phyloP scores from a whole-genome alignment of 805 yeast species.

The Yarrowia sp. region DNA sequence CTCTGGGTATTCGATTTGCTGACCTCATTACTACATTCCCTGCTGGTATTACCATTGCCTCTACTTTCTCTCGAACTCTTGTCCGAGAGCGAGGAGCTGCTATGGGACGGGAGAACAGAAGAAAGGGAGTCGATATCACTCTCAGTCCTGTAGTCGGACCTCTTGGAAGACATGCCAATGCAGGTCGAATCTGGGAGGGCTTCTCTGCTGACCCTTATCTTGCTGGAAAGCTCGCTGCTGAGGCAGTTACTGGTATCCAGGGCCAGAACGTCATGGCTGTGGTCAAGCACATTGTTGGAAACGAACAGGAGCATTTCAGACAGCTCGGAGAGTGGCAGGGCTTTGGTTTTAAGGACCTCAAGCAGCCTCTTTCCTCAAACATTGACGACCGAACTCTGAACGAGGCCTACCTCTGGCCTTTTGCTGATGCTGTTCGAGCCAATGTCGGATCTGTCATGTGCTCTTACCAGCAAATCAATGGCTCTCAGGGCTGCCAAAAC shows the following conservation, averaged over 20 bases:
- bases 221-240: slow-evolving; percentile 62
- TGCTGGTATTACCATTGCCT: slow-evolving; percentile 64
- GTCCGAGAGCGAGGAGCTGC: slow-evolving; percentile 63
- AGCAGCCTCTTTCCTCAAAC: slow-evolving; percentile 58
- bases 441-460: slow-evolving; percentile 71
- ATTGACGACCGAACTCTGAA: slow-evolving; percentile 68
- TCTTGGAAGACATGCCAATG: slow-evolving; percentile 65
- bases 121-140: slow-evolving; percentile 62
- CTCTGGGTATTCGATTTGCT: slow-evolving; percentile 62
- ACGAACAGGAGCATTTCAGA: slow-evolving; percentile 68
- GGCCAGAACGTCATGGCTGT: slow-evolving; percentile 64
- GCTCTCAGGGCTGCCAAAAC: slow-evolving; percentile 66
- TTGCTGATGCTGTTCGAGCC: slow-evolving; percentile 66
- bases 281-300: slow-evolving; percentile 64
- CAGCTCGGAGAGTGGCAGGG: slow-evolving; percentile 60
- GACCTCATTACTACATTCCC: slow-evolving; percentile 66
- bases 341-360: slow-evolving; percentile 44
- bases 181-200: slow-evolving; percentile 71
- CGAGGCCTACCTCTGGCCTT: slow-evolving; percentile 70
- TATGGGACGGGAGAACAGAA: slow-evolving; percentile 61
- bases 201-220: slow-evolving; percentile 69
- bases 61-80: slow-evolving; percentile 63
- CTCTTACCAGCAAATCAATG: slow-evolving; percentile 63
- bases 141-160: slow-evolving; percentile 69
- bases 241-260: slow-evolving; percentile 63